phyloP scores from a whole-genome alignment of 1,139 yeast genomes.

The Zygosaccharomyces sapae region DNA sequence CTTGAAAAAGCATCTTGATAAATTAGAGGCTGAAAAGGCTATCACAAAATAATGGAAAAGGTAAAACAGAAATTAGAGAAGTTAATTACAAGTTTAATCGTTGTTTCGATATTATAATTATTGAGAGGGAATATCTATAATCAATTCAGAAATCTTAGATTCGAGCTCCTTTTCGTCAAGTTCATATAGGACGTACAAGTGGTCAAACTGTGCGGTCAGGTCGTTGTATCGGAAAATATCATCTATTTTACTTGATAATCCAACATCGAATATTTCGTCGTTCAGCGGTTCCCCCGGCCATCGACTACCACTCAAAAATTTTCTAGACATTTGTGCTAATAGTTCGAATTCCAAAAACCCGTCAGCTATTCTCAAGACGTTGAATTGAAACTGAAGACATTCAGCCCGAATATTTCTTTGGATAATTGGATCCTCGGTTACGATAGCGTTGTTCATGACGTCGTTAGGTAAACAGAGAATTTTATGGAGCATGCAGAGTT shows the following conservation, averaged over 20 bases:
- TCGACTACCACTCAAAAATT: constrained; percentile 6
- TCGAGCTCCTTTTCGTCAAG: background rate
- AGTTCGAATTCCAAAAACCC: constrained; percentile 20
- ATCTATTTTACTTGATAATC: constrained; percentile 5
- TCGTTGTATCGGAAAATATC: constrained; percentile 4
- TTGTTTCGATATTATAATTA: no score
- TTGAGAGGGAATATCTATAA: background rate
- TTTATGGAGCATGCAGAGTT: constrained; percentile 17
- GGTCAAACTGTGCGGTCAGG: background rate
- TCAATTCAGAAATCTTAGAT: background rate
- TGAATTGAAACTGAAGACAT: constrained; percentile 12
- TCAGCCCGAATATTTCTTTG: constrained; percentile 12
- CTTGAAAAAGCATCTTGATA: constrained; percentile 81
- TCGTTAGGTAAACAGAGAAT: constrained; percentile 12
- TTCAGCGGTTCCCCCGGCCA: background rate
- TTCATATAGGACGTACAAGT: background rate
- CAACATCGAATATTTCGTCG: background rate
- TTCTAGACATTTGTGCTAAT: constrained; percentile 6
- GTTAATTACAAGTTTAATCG: constrained; percentile 8
- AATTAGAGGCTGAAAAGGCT: constrained; percentile 72
- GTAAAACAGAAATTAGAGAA: background rate
- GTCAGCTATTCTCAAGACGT: constrained; percentile 15
- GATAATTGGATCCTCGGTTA: no score
- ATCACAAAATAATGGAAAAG: constrained; percentile 43
- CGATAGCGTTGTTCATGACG: no score